A percentile compares a stretch with the other conserved stretches of the same genome.
These are phyloP conservation scores for Gymnopilus junonius DNA, from an alignment of 768 basidiomycete species.

Conservation along the genomic window DNA sequence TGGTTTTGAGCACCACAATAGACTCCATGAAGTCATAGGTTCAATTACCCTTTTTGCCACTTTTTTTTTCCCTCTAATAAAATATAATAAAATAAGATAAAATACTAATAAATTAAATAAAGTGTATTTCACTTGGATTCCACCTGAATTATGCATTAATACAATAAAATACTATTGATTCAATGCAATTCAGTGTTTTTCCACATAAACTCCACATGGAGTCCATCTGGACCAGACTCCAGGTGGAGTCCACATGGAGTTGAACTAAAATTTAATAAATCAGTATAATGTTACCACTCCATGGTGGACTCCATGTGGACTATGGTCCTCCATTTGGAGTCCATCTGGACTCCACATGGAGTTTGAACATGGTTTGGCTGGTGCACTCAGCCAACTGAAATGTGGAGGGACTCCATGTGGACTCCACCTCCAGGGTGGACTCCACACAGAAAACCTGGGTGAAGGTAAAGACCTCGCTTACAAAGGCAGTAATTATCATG, in stretches of 20 bases:
- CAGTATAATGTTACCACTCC: neutral
- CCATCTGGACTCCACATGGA: neutral
- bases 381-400: neutral
- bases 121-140: neutral
- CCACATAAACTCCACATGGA: too few species aligned
- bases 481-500: too few species aligned
- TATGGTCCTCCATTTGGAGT: neutral
- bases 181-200: neutral
- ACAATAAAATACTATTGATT: neutral
- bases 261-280: neutral
- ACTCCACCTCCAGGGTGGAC: neutral
- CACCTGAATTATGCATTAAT: neutral
- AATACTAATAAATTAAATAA: neutral
- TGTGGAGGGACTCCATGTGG: neutral
- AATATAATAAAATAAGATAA: neutral
- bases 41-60: neutral
- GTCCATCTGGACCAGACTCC: too few species aligned
- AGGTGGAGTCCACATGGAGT: neutral
- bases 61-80: neutral
- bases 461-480: neutral
- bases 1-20: neutral
- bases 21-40: neutral
- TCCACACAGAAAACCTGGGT: neutral
- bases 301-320: neutral
- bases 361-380: neutral